Evolutionary conservation across 305 asterid species (phyloP).

Genomic region (Solanum hybrid): DNA sequence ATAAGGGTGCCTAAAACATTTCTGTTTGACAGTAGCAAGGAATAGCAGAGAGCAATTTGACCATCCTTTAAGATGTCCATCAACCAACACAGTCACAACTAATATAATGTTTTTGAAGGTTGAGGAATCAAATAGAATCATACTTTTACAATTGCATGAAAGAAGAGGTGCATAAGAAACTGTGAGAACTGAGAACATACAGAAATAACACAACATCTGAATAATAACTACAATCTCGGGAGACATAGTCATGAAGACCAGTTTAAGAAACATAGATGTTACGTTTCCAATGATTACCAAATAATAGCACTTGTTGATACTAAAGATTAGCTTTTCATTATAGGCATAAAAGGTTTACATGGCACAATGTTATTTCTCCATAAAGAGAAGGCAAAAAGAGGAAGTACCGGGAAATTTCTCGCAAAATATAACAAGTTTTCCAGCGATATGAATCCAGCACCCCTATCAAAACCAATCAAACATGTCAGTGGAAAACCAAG

Average conservation of each 20-base stretch:
- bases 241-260: background rate
- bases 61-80: background rate
- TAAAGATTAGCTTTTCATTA: background rate
- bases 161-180: background rate
- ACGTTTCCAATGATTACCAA: background rate
- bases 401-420: constrained; percentile 66
- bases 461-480: constrained; percentile 38
- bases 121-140: background rate
- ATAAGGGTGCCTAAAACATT: background rate
- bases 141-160: background rate
- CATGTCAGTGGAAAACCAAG: background rate
- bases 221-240: background rate
- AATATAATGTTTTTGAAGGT: background rate
- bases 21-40: background rate
- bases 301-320: background rate
- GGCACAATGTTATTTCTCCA: background rate
- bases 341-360: background rate
- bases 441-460: constrained; percentile 92
- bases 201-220: background rate
- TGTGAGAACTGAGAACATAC: background rate
- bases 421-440: constrained; percentile 82
- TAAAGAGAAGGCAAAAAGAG: background rate
- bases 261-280: background rate
- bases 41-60: background rate
- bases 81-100: background rate